Evolutionary conservation across 2,329 filamentous ascomycete species (phyloP).

Genomic region (Sarocladium oryzae): DNA sequence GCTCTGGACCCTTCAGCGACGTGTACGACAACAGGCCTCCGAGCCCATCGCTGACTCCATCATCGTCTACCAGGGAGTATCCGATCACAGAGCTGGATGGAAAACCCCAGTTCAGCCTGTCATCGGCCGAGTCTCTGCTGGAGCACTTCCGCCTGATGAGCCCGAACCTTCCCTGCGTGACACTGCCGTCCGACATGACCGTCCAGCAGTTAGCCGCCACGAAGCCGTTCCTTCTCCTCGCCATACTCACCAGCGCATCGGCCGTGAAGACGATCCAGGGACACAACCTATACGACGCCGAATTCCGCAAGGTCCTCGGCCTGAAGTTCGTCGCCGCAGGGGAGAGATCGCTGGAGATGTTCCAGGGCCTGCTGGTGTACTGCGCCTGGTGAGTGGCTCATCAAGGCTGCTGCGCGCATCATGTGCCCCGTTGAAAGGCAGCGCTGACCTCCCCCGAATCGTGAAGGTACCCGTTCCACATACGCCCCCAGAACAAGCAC

Average conservation of each 20-base stretch:
- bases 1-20: conserved; percentile 14
- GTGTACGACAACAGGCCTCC: conserved; percentile 13
- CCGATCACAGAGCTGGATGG: conserved; percentile 34
- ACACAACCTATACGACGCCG: conserved; percentile 48
- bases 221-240: conserved; percentile 47
- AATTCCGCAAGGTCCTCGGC: conserved; percentile 50
- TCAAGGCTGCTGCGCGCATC: no score
- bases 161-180: conserved; percentile 36
- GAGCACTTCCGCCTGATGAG: conserved; percentile 37
- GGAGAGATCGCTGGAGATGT: conserved; percentile 49
- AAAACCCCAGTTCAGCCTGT: conserved; percentile 48
- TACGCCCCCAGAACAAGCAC: conserved; percentile 44
- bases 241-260: conserved; percentile 45
- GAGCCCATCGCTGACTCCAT: conserved; percentile 22
- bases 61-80: conserved; percentile 20
- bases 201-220: conserved; percentile 37
- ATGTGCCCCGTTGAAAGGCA: no score
- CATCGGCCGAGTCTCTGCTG: conserved; percentile 42
- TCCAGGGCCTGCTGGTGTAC: conserved; percentile 52
- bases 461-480: conserved; percentile 47
- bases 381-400: conserved; percentile 40
- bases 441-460: neutral
- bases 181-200: conserved; percentile 31
- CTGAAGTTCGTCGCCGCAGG: conserved; percentile 50
- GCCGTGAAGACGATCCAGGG: conserved; percentile 42